Percentiles rank a stretch among this genome's conserved stretches.
Conservation (phyloP, 2,329 filamentous ascomycete species). For the Truncatella angustata region DNA sequence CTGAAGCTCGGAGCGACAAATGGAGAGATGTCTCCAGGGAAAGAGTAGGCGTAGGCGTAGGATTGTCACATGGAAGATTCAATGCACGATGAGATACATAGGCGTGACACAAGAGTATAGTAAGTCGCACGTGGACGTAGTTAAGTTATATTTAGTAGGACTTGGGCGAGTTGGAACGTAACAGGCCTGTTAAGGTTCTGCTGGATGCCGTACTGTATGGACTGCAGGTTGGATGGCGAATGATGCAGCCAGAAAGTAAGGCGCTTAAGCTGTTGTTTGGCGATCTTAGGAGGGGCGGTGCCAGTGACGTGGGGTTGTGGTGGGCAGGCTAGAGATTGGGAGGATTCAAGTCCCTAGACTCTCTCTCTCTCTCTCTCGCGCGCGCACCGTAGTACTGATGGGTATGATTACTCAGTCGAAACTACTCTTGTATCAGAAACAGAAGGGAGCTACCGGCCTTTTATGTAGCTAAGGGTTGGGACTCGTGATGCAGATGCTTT, state of each 20-base stretch:
- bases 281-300: conserved; percentile 1
- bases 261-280: not conserved
- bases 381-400: not conserved
- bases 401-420: too few relatives aligned
- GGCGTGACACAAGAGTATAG: not conserved
- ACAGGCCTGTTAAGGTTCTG: too few relatives aligned
- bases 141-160: not conserved
- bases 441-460: too few relatives aligned
- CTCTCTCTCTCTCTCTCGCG: too few relatives aligned
- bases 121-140: not conserved
- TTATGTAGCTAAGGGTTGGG: too few relatives aligned
- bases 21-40: not conserved
- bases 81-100: not conserved
- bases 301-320: not conserved
- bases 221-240: not conserved
- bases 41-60: not conserved
- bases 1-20: not conserved
- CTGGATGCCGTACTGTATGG: not conserved
- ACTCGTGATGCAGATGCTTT: too few relatives aligned
- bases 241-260: not conserved
- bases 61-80: not conserved
- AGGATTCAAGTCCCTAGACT: too few relatives aligned
- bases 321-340: not conserved
- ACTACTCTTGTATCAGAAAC: too few relatives aligned
- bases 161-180: too few relatives aligned